Base-by-base conservation (phyloP, 768 basidiomycete genomes). In the Leccinum disarticulatum region DNA sequence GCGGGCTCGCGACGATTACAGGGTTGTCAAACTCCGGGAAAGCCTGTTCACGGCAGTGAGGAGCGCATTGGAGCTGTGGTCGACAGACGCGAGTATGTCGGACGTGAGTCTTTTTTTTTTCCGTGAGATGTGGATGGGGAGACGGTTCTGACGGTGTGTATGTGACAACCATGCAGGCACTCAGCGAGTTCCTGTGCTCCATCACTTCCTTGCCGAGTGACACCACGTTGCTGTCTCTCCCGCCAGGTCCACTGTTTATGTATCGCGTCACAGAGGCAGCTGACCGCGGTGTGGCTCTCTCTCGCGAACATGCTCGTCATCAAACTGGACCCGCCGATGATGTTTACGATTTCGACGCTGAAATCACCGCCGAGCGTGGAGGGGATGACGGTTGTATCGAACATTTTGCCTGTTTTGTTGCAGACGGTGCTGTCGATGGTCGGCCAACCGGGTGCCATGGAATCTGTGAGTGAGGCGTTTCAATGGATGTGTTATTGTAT, bases 271-370 rank as follows among this genome's bases (percentile, higher is more conserved):
- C 85, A 87, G 64, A 78, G 86, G 28, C 87, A 88, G 64, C 75
- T 91, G 15, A 93, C 87, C 2, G 90, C 86, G 1, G 82, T 91
- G 1, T 98, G 94, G 95, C 80, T 97, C 4, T 84, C 88, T 10
- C 78, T 97, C 1, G 88, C 91, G 2, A 83, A 85, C 17, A 92
- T 93, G 64, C 80, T 97, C 27, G 81, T 91, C 59, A 83, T 86
- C 15, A 91, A 96, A 62, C 81, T 98, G 48, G 87, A 93, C 61
- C 90, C 93, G 3, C 88, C 91, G 0, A 58, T 76, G 70, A 58
- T 76, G 28, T 71, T 80, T 68, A 41, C 61, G 15, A 66, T 61
- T 6, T 66, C 72, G 49, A 76, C 81, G 33, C 65, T 87, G 55
- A 87, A 83, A 63, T 66, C 78, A 1, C 77, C 79, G 6, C 86